Conservation (phyloP, 129 eudicot species). For the Flaveria trinervia region DNA sequence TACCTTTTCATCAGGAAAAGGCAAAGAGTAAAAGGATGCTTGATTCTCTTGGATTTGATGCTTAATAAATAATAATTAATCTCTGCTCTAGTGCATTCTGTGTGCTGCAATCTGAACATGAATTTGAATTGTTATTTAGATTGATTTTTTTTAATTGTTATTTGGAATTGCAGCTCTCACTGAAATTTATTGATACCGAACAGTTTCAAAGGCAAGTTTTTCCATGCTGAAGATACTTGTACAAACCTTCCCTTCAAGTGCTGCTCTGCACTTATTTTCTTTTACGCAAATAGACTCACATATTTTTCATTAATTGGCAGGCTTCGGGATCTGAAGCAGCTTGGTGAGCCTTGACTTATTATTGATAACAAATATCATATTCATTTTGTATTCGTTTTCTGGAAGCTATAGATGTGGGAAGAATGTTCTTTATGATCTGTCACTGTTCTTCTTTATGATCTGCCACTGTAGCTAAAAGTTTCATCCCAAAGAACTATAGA, state of each 20-base stretch:
- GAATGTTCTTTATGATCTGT: constrained; percentile 13
- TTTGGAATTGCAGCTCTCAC: constrained; percentile 55
- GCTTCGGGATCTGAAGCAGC: constrained; percentile 92
- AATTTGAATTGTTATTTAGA: constrained; percentile 11
- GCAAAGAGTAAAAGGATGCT: constrained; percentile 10
- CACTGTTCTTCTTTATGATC: constrained; percentile 5
- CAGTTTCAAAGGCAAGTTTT: constrained; percentile 84
- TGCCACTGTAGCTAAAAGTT: constrained; percentile 15
- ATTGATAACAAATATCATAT: neutral
- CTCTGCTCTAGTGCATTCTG: constrained; percentile 3
- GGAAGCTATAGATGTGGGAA: constrained; percentile 1
- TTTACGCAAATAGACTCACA: constrained; percentile 21
- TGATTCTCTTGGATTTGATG: constrained; percentile 16
- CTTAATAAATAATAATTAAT: constrained; percentile 4
- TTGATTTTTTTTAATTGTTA: neutral
- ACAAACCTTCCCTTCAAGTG: neutral
- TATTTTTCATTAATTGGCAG: constrained; percentile 41
- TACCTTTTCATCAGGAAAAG: constrained; percentile 9
- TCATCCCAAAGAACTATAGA: neutral
- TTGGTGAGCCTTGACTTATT: constrained; percentile 52
- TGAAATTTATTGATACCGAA: constrained; percentile 92
- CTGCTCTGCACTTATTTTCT: neutral
- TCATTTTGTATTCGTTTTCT: constrained; percentile 1
- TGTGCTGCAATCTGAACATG: constrained; percentile 21
- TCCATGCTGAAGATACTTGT: constrained; percentile 5